Conservation (phyloP, 2,329 filamentous ascomycete species). For the Coleophoma crateriformis region DNA sequence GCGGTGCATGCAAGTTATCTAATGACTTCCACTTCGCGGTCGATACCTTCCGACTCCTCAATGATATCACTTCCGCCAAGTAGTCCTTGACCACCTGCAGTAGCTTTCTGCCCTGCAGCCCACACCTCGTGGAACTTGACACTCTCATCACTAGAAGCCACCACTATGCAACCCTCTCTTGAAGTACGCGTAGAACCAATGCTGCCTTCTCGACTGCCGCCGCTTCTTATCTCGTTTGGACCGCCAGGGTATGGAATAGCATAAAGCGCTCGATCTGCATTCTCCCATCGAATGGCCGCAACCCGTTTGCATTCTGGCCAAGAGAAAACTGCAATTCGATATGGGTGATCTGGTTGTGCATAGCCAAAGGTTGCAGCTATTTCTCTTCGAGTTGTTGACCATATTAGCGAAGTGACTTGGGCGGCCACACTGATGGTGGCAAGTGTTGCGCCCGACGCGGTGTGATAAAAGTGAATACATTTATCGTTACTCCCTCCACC, state of each 20-base stretch:
- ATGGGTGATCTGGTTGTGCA: constrained; percentile 81
- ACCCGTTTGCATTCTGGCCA: constrained; percentile 91
- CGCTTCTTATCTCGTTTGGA: constrained; percentile 28
- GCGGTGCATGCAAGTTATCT: constrained; percentile 35
- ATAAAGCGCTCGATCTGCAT: constrained; percentile 74
- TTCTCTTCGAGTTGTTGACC: constrained; percentile 79
- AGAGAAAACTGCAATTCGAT: constrained; percentile 85
- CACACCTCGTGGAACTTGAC: constrained; percentile 97
- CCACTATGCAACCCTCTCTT: constrained; percentile 78
- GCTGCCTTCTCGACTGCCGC: constrained; percentile 39
- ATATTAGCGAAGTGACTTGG: constrained; percentile 89
- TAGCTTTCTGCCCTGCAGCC: constrained; percentile 56
- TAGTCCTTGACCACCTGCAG: constrained; percentile 48
- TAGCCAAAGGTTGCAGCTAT: constrained; percentile 94
- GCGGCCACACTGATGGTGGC: constrained; percentile 89
- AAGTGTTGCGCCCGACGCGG: constrained; percentile 72
- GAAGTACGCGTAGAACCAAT: constrained; percentile 48
- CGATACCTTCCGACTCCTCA: constrained; percentile 74
- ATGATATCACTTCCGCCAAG: constrained; percentile 82
- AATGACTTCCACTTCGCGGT: constrained; percentile 67
- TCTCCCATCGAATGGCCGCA: constrained; percentile 78
- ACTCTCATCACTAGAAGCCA: constrained; percentile 85
- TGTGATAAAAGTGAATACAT: constrained; percentile 94
- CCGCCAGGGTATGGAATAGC: constrained; percentile 79
- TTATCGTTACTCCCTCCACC: constrained; percentile 92